Evolutionary conservation across 116 monocot genomes (phyloP).

Genomic region (Zostera marina): DNA sequence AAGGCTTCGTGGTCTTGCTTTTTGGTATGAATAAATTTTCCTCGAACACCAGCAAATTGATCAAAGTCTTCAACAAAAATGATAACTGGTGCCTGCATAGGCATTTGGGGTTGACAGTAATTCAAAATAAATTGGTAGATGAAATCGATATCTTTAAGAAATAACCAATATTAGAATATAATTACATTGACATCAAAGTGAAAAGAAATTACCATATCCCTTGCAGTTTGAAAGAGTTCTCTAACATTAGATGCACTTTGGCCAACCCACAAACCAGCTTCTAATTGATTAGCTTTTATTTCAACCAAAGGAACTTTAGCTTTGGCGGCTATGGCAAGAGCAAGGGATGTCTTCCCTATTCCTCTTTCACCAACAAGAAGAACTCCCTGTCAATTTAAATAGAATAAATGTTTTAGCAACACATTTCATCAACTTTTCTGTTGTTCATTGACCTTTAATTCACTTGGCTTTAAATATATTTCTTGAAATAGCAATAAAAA

Average conservation of each 20-base stretch:
- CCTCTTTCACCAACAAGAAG: conserved; percentile 89
- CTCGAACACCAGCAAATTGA: conserved; percentile 81
- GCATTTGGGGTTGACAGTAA: background rate
- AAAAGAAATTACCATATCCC: conserved; percentile 57
- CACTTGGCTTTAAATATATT: no score
- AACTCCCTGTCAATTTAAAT: conserved; percentile 40
- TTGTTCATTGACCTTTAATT: no score
- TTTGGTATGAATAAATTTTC: conserved; percentile 70
- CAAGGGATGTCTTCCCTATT: conserved; percentile 88
- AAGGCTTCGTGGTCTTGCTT: conserved; percentile 89
- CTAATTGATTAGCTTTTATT: conserved; percentile 66
- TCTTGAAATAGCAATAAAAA: no score
- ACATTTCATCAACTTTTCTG: background rate
- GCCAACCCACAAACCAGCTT: conserved; percentile 84
- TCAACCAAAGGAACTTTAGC: conserved; percentile 83
- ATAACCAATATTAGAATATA: no score
- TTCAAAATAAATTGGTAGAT: background rate
- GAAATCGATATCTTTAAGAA: background rate
- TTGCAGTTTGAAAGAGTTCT: conserved; percentile 78
- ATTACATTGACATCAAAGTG: no score
- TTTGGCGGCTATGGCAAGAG: conserved; percentile 85
- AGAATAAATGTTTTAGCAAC: background rate
- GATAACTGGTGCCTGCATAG: conserved; percentile 67
- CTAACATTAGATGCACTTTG: conserved; percentile 93
- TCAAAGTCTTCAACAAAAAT: conserved; percentile 92